Conservation (phyloP, 768 basidiomycete genomes). For the Tylopilus felleus region DNA sequence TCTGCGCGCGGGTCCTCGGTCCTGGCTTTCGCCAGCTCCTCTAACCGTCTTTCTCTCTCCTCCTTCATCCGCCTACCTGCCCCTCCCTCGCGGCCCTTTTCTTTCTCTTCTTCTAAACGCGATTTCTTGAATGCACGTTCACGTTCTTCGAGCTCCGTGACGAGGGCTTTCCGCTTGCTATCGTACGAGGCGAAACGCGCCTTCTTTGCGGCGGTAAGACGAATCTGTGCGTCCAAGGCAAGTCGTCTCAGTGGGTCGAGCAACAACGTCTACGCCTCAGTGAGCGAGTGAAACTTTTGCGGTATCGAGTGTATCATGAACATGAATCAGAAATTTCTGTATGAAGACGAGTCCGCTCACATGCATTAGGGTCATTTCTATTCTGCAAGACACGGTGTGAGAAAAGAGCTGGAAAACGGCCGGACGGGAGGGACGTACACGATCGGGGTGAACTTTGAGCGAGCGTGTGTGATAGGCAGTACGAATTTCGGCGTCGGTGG, state of each 20-base stretch:
- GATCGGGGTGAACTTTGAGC: conserved; percentile 84
- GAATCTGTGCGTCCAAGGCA: conserved; percentile 77
- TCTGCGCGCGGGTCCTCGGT: conserved; percentile 23
- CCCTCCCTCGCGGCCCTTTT: conserved; percentile 48
- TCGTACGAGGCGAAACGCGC: conserved; percentile 70
- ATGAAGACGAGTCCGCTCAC: conserved; percentile 28
- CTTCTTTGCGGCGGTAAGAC: conserved; percentile 62
- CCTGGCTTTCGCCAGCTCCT: conserved; percentile 40
- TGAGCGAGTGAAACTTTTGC: conserved; percentile 81
- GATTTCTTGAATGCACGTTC: conserved; percentile 77
- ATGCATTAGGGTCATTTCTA: conserved; percentile 76
- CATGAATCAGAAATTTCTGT: background rate
- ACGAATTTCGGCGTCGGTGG: conserved; percentile 74
- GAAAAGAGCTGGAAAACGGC: conserved; percentile 11
- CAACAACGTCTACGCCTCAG: conserved; percentile 74
- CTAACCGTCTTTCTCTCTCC: conserved; percentile 56
- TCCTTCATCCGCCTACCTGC: conserved; percentile 67
- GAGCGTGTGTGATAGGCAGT: conserved; percentile 78
- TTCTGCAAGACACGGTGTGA: conserved; percentile 45
- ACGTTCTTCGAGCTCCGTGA: conserved; percentile 76
- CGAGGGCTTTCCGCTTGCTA: conserved; percentile 66
- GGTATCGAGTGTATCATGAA: conserved; percentile 35
- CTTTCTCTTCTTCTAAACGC: conserved; percentile 56
- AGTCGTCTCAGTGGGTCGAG: conserved; percentile 77
- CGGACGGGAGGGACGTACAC: conserved; percentile 45